These are phyloP conservation scores for Exophiala sp. DNA, from an alignment of 2,329 filamentous ascomycete genomes.

Conservation along the genomic window DNA sequence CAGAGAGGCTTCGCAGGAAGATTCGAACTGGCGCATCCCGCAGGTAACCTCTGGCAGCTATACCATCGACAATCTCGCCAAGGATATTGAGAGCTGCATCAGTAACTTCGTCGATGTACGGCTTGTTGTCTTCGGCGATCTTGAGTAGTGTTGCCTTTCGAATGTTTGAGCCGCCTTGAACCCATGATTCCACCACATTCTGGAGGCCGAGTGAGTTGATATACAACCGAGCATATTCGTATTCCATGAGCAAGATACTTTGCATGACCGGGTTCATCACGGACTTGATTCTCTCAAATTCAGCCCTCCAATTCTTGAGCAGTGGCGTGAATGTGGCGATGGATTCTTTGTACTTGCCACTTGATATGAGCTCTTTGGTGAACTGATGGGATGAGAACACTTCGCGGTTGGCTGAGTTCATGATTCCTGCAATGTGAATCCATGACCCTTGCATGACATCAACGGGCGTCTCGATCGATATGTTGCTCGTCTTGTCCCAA, in stretches of 20 bases:
- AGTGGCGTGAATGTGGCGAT: slow-evolving; percentile 79
- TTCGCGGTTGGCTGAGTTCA: slow-evolving; percentile 85
- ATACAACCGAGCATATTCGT: slow-evolving; percentile 67
- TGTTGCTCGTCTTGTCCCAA: slow-evolving; percentile 27
- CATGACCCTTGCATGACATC: slow-evolving; percentile 74
- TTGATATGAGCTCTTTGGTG: slow-evolving; percentile 84
- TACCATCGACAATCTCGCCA: slow-evolving; percentile 56
- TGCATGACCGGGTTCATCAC: slow-evolving; percentile 43
- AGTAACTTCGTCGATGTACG: slow-evolving; percentile 61
- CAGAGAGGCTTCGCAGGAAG: slow-evolving; percentile 62
- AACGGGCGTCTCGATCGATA: slow-evolving; percentile 37
- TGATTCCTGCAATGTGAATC: slow-evolving; percentile 87
- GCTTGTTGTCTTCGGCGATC: slow-evolving; percentile 48
- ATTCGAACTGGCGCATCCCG: slow-evolving; percentile 62
- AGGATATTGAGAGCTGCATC: slow-evolving; percentile 60
- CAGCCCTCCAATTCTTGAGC: slow-evolving; percentile 71
- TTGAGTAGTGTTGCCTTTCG: slow-evolving; percentile 20
- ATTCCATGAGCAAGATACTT: slow-evolving; percentile 87
- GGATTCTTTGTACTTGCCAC: slow-evolving; percentile 74
- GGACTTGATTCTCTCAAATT: slow-evolving; percentile 69
- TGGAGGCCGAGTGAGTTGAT: slow-evolving; percentile 92
- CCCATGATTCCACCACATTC: slow-evolving; percentile 71
- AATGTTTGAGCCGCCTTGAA: slow-evolving; percentile 21
- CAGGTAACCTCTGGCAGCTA: slow-evolving; percentile 57
- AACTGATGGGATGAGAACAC: slow-evolving; percentile 84